These are phyloP conservation scores for Colletotrichum nymphaeae DNA, from an alignment of 2,329 filamentous ascomycete species.

Conservation along the genomic window DNA sequence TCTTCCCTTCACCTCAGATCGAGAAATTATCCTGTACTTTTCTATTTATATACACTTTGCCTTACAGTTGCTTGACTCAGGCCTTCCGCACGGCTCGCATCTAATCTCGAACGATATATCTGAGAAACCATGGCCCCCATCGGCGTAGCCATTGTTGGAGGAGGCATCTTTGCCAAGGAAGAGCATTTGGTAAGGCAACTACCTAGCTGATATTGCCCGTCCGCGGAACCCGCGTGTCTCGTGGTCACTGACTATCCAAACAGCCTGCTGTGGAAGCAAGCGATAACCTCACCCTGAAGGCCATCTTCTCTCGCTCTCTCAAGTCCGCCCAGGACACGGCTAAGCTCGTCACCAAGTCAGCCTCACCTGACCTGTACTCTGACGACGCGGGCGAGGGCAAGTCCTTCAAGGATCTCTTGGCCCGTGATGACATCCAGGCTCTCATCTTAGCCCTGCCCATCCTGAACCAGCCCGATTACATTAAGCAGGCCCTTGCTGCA, in stretches of 20 bases:
- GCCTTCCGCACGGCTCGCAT: neutral
- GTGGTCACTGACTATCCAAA: constrained; percentile 13
- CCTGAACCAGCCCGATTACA: constrained; percentile 66
- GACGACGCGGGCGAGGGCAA: constrained; percentile 61
- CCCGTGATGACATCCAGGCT: constrained; percentile 63
- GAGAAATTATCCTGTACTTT: neutral
- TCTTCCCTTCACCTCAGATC: neutral
- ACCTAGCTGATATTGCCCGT: neutral
- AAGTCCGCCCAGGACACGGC: constrained; percentile 63
- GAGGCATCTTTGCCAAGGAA: constrained; percentile 71
- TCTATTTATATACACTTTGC: neutral
- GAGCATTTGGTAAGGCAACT: constrained; percentile 63
- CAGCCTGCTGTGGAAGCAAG: constrained; percentile 69
- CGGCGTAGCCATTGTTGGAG: constrained; percentile 71
- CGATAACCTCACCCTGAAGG: constrained; percentile 65
- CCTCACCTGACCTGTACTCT: constrained; percentile 64
- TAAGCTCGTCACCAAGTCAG: constrained; percentile 48
- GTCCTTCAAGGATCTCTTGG: constrained; percentile 62
- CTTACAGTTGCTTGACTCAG: neutral
- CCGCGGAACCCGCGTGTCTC: neutral
- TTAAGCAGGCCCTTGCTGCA: constrained; percentile 68
- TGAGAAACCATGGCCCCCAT: constrained; percentile 48
- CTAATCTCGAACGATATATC: neutral
- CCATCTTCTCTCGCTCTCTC: constrained; percentile 73
- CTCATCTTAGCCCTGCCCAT: constrained; percentile 74